Evolutionary conservation across 768 basidiomycete genomes (phyloP).

Genomic region (Suillus brevipes): DNA sequence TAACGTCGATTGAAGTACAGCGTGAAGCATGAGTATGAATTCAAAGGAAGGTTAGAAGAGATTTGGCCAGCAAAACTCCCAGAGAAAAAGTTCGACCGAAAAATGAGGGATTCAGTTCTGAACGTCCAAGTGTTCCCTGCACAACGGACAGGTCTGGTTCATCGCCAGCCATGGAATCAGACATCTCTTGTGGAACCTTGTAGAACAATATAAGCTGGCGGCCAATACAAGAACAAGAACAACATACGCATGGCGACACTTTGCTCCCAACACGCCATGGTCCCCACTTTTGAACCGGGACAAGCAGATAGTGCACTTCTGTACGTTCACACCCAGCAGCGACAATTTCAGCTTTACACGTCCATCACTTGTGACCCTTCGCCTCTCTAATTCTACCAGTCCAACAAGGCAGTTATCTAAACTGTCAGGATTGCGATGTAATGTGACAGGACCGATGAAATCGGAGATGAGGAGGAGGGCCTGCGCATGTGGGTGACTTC

Average conservation of each 20-base stretch:
- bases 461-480: constrained; percentile 60
- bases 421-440: constrained; percentile 20
- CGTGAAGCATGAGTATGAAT: background rate
- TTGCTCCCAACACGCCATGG: constrained; percentile 51
- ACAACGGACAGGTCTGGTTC: constrained; percentile 65
- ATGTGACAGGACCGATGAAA: constrained; percentile 56
- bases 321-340: constrained; percentile 61
- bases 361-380: constrained; percentile 61
- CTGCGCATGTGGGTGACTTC: constrained; percentile 36
- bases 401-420: constrained; percentile 35
- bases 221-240: background rate
- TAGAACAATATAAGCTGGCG: constrained; percentile 12
- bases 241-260: constrained; percentile 59
- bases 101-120: constrained; percentile 17
- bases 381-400: constrained; percentile 55
- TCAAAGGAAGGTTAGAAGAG: constrained; percentile 7
- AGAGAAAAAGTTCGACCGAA: constrained; percentile 1
- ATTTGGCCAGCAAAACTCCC: constrained; percentile 2
- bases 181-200: constrained; percentile 63
- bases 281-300: constrained; percentile 66
- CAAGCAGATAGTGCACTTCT: constrained; percentile 74
- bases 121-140: constrained; percentile 47
- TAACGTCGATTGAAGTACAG: background rate
- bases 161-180: constrained; percentile 60
- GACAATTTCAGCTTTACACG: constrained; percentile 70